Conservation (phyloP, 805 yeast genomes). For the Citeromyces matritensis region DNA sequence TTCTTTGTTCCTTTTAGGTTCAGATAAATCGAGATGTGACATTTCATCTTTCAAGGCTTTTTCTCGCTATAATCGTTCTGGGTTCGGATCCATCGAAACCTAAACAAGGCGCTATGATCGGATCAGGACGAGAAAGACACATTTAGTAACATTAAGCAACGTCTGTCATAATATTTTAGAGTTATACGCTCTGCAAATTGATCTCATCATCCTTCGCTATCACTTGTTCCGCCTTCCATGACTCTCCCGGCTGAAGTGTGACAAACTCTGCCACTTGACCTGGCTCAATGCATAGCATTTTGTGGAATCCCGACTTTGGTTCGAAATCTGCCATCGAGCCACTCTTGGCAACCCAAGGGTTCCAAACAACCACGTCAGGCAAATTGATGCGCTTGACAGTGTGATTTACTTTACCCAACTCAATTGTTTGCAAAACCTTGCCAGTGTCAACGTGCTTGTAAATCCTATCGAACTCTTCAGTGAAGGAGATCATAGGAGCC, state of each 20-base stretch:
- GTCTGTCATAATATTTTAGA: neutral
- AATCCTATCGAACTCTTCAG: constrained; percentile 75
- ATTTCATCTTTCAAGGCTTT: neutral
- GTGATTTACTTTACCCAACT: constrained; percentile 48
- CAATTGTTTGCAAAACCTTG: constrained; percentile 52
- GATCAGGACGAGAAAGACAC: too few relatives aligned
- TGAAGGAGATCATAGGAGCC: constrained; percentile 60
- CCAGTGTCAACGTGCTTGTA: constrained; percentile 45
- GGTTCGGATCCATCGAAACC: neutral
- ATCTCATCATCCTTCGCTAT: constrained; percentile 44
- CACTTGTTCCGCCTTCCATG: constrained; percentile 63
- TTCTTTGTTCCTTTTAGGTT: too few relatives aligned
- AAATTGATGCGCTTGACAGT: constrained; percentile 38
- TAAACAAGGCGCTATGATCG: too few relatives aligned
- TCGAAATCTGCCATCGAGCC: constrained; percentile 74
- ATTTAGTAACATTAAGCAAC: too few relatives aligned
- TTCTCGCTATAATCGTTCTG: neutral
- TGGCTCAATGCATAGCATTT: constrained; percentile 92
- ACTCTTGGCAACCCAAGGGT: constrained; percentile 88
- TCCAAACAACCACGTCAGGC: constrained; percentile 82
- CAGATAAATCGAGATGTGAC: neutral
- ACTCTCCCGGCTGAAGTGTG: constrained; percentile 49
- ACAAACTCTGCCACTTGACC: constrained; percentile 70
- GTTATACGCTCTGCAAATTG: constrained; percentile 36
- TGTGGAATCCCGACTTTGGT: constrained; percentile 71